phyloP scores from a whole-genome alignment of 148 eudicot genomes.

The Dianthus caryophyllus region DNA sequence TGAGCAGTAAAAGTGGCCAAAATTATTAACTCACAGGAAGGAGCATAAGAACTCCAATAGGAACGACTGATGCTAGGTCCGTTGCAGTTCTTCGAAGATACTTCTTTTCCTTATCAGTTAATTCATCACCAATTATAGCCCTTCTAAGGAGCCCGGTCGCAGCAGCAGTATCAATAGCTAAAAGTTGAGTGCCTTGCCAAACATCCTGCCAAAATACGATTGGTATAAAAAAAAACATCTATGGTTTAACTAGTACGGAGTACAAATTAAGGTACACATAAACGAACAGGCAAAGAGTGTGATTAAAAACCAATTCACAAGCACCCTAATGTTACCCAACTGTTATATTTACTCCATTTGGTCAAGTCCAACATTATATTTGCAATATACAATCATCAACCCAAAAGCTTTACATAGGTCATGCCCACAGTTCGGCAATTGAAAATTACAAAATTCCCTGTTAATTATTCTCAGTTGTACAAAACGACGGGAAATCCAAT shows the following conservation, averaged over 20 bases:
- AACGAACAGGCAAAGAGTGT: neutral
- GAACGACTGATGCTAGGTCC: conserved; percentile 86
- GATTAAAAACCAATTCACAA: neutral
- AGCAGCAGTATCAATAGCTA: conserved; percentile 80
- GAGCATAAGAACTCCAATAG: conserved; percentile 97
- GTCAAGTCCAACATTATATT: neutral
- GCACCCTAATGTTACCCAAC: neutral
- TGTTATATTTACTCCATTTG: neutral
- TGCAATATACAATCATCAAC: neutral
- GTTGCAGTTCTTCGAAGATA: conserved; percentile 74
- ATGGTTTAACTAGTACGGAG: neutral
- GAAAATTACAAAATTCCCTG: neutral
- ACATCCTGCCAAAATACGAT: conserved; percentile 60
- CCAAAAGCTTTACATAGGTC: neutral
- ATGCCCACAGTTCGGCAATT: neutral
- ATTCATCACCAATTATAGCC: conserved; percentile 67
- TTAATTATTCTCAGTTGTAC: neutral
- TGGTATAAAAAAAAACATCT: neutral
- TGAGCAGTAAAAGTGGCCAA: conserved; percentile 3
- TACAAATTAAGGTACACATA: neutral
- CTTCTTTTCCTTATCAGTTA: conserved; percentile 85
- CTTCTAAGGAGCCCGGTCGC: conserved; percentile 80
- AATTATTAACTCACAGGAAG: conserved; percentile 73
- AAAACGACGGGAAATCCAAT: neutral
- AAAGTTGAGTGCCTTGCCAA: conserved; percentile 94